Conservation (phyloP, 2,329 filamentous ascomycete species). For the Diaporthe batatas region DNA sequence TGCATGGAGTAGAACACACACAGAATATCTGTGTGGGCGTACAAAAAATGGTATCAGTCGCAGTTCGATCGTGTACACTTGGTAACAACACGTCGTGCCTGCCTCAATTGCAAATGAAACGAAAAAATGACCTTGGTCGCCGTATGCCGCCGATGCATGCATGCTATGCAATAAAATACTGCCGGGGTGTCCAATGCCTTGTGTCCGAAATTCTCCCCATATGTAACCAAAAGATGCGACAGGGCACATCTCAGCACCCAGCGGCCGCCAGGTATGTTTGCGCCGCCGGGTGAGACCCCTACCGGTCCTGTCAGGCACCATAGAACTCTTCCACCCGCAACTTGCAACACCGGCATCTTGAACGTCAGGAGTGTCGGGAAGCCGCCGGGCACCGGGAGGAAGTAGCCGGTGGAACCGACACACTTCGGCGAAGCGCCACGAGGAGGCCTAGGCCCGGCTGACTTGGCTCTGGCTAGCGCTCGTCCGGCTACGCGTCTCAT, state of each 20-base stretch:
- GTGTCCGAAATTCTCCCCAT: slow-evolving; percentile 5
- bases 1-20: slow-evolving; percentile 21
- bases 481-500: slow-evolving; percentile 84
- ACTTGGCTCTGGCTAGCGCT: slow-evolving; percentile 77
- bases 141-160: slow-evolving; percentile 33
- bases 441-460: slow-evolving; percentile 57
- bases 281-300: not conserved
- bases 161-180: slow-evolving; percentile 35
- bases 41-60: slow-evolving; percentile 37
- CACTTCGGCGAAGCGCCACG: slow-evolving; percentile 8
- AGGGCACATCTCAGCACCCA: slow-evolving; percentile 21
- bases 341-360: not conserved
- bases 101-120: slow-evolving; percentile 17
- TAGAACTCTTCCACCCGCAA: not conserved
- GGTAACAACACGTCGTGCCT: slow-evolving; percentile 14
- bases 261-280: not conserved
- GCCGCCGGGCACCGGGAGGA: not conserved
- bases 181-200: slow-evolving; percentile 15
- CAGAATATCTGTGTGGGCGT: slow-evolving; percentile 30
- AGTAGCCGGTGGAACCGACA: slow-evolving; percentile 9
- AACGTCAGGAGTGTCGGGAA: not conserved
- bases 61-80: slow-evolving; percentile 29
- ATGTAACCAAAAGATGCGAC: slow-evolving; percentile 20
- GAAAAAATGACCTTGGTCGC: slow-evolving; percentile 28
- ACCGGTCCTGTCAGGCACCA: not conserved